A percentile compares a stretch with the other conserved stretches of the same genome.
Evolutionary conservation across 2,329 filamentous ascomycete genomes (phyloP).

Genomic region (Claviceps sp.): DNA sequence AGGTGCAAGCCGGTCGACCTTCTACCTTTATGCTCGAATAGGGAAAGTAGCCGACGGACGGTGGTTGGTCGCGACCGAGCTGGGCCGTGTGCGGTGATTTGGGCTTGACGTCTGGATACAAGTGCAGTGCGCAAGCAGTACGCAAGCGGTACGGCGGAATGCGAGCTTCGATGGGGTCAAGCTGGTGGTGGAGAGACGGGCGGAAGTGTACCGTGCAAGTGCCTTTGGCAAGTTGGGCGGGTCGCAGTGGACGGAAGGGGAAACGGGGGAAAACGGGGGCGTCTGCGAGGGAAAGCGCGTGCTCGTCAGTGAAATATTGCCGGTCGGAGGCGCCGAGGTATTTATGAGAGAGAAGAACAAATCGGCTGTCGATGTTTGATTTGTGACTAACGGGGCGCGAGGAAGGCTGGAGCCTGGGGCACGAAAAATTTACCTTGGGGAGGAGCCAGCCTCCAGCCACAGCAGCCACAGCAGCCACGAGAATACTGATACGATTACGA

Average conservation of each 20-base stretch:
- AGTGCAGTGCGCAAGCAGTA: not conserved
- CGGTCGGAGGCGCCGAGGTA: conserved; percentile 31
- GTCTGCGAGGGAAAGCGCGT: conserved; percentile 32
- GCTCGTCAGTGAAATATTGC: conserved; percentile 30
- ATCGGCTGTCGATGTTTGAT: conserved; percentile 20
- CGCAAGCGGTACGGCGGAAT: conserved; percentile 1
- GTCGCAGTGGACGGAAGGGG: conserved; percentile 8
- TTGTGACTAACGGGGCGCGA: conserved; percentile 25
- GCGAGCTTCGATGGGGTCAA: not conserved
- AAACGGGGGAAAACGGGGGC: conserved; percentile 16
- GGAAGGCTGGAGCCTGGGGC: conserved; percentile 17
- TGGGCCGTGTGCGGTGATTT: conserved; percentile 5
- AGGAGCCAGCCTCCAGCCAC: conserved; percentile 7
- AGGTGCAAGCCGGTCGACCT: not conserved
- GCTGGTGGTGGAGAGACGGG: not conserved
- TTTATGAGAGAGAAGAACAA: conserved; percentile 30
- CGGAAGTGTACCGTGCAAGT: conserved; percentile 8
- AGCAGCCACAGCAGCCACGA: not conserved
- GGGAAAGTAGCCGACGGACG: conserved; percentile 1
- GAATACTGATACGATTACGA: not conserved
- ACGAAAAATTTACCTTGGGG: conserved; percentile 24
- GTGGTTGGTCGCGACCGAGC: conserved; percentile 8
- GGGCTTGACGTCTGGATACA: conserved; percentile 1
- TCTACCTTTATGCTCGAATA: not conserved
- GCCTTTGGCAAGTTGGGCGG: conserved; percentile 10